A percentile compares a stretch with the other conserved stretches of the same genome.
These are phyloP conservation scores for Syzygium syzygioides DNA, from an alignment of 441 rosid species.

Conservation along the genomic window DNA sequence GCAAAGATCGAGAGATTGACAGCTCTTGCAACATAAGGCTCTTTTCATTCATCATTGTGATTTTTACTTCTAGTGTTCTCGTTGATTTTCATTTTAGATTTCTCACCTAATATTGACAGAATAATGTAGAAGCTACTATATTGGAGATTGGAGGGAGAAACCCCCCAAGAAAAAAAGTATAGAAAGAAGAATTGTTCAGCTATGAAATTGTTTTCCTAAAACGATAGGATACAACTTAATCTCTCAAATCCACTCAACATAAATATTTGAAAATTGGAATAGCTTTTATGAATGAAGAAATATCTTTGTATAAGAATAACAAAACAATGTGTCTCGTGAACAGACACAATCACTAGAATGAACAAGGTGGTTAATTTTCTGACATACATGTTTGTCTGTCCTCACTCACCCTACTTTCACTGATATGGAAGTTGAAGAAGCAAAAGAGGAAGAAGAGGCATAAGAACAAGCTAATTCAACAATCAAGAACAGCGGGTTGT, in stretches of 20 bases:
- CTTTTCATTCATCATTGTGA: not conserved
- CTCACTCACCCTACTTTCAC: too few relatives aligned
- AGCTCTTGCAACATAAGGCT: not conserved
- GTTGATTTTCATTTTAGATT: not conserved
- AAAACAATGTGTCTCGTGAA: not conserved
- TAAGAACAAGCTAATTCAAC: too few relatives aligned
- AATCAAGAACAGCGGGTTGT: too few relatives aligned
- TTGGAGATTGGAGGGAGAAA: not conserved
- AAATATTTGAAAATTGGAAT: not conserved
- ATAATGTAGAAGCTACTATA: too few relatives aligned
- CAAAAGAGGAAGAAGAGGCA: too few relatives aligned
- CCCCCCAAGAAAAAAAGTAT: not conserved
- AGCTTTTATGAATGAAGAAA: not conserved
- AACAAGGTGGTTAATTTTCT: too few relatives aligned
- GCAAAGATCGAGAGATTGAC: not conserved
- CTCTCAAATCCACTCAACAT: not conserved
- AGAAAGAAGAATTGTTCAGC: not conserved
- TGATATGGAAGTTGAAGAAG: too few relatives aligned
- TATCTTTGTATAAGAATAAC: too few relatives aligned
- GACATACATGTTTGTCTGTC: too few relatives aligned
- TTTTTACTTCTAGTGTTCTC: not conserved
- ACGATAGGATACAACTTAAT: not conserved
- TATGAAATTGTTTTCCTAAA: not conserved
- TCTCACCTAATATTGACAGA: not conserved
- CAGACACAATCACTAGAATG: not conserved